Percentiles rank a stretch among this genome's conserved stretches.
phyloP scores from a whole-genome alignment of 257 asterid genomes.

The Mentha longifolia region DNA sequence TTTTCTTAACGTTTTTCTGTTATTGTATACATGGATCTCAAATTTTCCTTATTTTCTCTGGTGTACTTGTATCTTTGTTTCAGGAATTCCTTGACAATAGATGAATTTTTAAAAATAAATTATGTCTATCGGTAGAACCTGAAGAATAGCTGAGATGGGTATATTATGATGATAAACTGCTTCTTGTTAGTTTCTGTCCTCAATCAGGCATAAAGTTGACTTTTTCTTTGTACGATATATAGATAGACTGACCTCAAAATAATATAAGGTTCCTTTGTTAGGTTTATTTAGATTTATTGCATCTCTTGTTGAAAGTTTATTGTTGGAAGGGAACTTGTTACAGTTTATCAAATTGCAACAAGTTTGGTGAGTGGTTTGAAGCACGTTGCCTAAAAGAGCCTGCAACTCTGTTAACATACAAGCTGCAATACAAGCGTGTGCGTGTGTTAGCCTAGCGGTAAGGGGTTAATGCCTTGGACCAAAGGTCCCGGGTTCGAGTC shows the following conservation, averaged over 20 bases:
- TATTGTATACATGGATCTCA: not conserved
- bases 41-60: constrained; percentile 19
- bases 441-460: too few relatives aligned
- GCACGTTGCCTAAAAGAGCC: not conserved
- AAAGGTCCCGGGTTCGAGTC: too few relatives aligned
- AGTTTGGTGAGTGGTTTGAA: not conserved
- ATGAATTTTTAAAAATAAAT: not conserved
- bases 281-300: constrained; percentile 4
- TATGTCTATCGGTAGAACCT: not conserved
- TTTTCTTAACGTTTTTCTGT: not conserved
- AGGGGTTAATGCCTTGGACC: too few relatives aligned
- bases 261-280: not conserved
- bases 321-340: too few relatives aligned
- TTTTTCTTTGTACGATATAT: not conserved
- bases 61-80: constrained; percentile 10
- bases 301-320: constrained; percentile 1
- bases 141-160: not conserved
- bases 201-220: constrained; percentile 16
- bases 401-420: not conserved
- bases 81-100: constrained; percentile 9
- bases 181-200: constrained; percentile 3
- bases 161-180: not conserved
- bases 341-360: not conserved
- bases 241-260: constrained; percentile 16
- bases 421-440: not conserved